Conservation (phyloP, 177 flowering plant genomes). For the Vitis hybrid region DNA sequence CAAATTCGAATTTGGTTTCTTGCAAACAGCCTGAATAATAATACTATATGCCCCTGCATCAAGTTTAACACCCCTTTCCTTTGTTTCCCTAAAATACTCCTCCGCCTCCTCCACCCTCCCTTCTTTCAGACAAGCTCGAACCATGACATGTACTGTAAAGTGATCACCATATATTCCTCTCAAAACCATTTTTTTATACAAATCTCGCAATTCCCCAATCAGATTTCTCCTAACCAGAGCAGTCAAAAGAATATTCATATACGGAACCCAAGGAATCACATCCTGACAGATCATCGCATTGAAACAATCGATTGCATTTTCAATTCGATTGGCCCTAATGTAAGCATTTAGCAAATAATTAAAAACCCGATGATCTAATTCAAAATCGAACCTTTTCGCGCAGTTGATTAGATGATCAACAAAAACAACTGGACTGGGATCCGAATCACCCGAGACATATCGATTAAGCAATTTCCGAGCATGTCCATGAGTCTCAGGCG, state of each 20-base stretch:
- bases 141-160: slow-evolving; percentile 40
- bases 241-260: slow-evolving; percentile 38
- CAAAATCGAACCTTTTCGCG: slow-evolving; percentile 34
- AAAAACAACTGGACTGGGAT: slow-evolving; percentile 22
- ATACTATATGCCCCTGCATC: slow-evolving; percentile 38
- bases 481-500: neutral
- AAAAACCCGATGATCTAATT: slow-evolving; percentile 30
- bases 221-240: slow-evolving; percentile 41
- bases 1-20: slow-evolving; percentile 32
- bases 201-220: slow-evolving; percentile 29
- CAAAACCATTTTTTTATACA: slow-evolving; percentile 42
- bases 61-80: slow-evolving; percentile 40
- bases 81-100: slow-evolving; percentile 46
- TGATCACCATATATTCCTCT: slow-evolving; percentile 43
- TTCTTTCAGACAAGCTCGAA: slow-evolving; percentile 58
- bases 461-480: slow-evolving; percentile 35
- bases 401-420: slow-evolving; percentile 38
- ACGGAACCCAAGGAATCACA: slow-evolving; percentile 30
- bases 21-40: slow-evolving; percentile 50
- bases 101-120: slow-evolving; percentile 52
- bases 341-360: slow-evolving; percentile 49
- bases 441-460: slow-evolving; percentile 28
- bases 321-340: slow-evolving; percentile 31
- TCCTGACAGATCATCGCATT: slow-evolving; percentile 31
- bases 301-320: slow-evolving; percentile 53